Percentiles rank a stretch among this genome's conserved stretches.
Evolutionary conservation across 2,329 filamentous ascomycete species (phyloP).

Genomic region (Grosmannia clavigera): DNA sequence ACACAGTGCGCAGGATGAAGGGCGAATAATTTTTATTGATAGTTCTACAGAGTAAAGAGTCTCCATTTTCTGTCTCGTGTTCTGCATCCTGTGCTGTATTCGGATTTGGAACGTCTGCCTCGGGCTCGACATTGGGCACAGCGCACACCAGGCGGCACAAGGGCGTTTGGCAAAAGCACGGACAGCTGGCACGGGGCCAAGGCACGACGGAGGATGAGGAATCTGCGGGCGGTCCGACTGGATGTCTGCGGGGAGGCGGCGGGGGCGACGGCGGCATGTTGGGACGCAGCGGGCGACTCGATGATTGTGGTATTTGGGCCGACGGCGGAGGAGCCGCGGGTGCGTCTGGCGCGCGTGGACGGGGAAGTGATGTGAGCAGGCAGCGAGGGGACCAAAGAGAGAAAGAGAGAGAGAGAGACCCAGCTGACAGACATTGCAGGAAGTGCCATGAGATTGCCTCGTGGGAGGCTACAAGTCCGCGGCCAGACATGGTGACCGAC

Average conservation of each 20-base stretch:
- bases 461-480: conserved; percentile 79
- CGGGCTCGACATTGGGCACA: neutral
- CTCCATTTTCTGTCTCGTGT: no score
- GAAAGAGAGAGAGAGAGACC: no score
- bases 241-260: conserved; percentile 48
- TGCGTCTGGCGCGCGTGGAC: conserved; percentile 53
- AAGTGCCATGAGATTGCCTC: conserved; percentile 48
- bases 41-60: no score
- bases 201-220: conserved; percentile 52
- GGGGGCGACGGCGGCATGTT: conserved; percentile 64
- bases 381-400: neutral
- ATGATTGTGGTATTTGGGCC: conserved; percentile 79
- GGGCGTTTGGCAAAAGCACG: neutral
- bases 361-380: conserved; percentile 3
- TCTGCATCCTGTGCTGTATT: no score
- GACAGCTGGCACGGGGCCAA: neutral
- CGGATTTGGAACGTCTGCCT: no score
- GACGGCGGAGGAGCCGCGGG: conserved; percentile 51
- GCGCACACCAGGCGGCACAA: neutral
- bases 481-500: conserved; percentile 64
- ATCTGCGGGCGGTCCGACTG: conserved; percentile 68
- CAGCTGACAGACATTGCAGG: neutral
- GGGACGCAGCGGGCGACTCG: conserved; percentile 70
- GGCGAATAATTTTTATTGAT: conserved; percentile 4
- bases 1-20: conserved; percentile 10